Base-by-base conservation (phyloP, 2,329 filamentous ascomycete genomes). In the Onygenales sp. region DNA sequence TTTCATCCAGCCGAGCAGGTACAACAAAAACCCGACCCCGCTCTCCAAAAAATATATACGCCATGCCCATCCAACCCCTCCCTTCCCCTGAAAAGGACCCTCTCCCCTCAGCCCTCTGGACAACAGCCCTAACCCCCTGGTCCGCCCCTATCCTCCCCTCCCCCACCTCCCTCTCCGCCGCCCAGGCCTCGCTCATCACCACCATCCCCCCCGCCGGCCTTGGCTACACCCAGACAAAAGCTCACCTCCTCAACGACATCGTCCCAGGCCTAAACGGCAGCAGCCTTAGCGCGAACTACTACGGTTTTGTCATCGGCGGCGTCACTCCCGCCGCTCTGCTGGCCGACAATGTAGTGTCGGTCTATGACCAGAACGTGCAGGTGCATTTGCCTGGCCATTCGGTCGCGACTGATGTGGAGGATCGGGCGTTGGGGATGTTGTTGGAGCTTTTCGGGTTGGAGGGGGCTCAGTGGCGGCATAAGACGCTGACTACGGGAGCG, bases 281-380 rank as follows among this genome's bases (percentile, higher is more conserved):
- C 62, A 84, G 82, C 59, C 77, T 79, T 43, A 82, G 79, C 43
- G 69, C 82, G 9, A 81, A 83, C 52, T 95, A 94, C 75, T 94
- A 89, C 67, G 91, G 89, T 55, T 95, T 96, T 66, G 86, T 96
- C 5, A 95, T 85, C 0, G 92, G 92, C 44, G 87, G 89, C 11
- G 76, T 79, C 7, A 87, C 91, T 0, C 88, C 89, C 5, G 82
- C 89, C 27, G 90, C 90, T 35, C 79, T 86, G 60, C 80, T 88
- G 52, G 91, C 89, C 1, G 92, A 96, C 67, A 86, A 89, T 58
- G 71, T 95, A n/a, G 89, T 92, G 56, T 84, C 84, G 5, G 79
- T 81, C 7, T 80, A 85, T 56, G 91, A 96, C 66, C 89, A 95
- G 66, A 95, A 91, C 67, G 84, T 90, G 4, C 80, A 85, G 54